Conservation (phyloP, 2,329 filamentous ascomycete genomes). For the Cladosporium oxysporum region DNA sequence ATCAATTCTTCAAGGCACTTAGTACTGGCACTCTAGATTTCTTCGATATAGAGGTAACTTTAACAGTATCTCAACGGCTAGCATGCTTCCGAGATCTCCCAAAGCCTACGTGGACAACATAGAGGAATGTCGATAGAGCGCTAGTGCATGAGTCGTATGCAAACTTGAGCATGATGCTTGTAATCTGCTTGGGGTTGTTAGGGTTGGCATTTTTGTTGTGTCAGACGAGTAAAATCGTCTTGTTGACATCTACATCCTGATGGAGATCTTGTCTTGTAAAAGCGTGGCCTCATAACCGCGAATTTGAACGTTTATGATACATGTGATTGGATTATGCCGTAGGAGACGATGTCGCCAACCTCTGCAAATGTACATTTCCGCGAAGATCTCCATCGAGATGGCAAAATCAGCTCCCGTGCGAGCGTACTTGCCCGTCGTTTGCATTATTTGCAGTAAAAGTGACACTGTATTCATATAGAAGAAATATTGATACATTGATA, state of each 20-base stretch:
- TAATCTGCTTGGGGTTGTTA: not conserved
- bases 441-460: not conserved
- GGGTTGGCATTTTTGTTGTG: not conserved
- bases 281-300: not conserved
- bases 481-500: not conserved
- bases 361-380: not conserved
- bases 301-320: not conserved
- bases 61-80: not conserved
- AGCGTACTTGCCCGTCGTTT: not conserved
- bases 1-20: not conserved
- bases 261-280: not conserved
- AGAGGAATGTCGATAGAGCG: no score
- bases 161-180: not conserved
- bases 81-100: not conserved
- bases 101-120: no score
- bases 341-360: not conserved
- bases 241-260: not conserved
- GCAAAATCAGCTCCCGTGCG: not conserved
- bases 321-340: not conserved
- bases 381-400: not conserved
- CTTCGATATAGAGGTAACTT: no score
- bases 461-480: not conserved
- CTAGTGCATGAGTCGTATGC: not conserved
- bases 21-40: not conserved
- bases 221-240: not conserved